Conservation (phyloP, 805 yeast genomes). For the Kodamaea fukazawae region DNA sequence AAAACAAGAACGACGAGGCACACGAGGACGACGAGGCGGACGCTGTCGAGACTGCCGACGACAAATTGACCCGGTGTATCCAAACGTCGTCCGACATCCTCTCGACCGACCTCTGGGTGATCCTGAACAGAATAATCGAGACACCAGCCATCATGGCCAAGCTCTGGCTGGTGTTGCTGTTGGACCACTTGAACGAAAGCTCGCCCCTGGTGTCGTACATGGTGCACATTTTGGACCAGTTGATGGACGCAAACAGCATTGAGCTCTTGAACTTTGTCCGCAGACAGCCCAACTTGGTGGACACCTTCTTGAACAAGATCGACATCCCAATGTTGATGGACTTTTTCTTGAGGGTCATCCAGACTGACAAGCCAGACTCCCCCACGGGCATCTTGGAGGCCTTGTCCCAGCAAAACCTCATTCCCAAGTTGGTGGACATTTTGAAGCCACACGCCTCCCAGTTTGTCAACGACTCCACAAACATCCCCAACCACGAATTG, state of each 20-base stretch:
- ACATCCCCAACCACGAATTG: constrained; percentile 28
- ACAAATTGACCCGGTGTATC: constrained; percentile 34
- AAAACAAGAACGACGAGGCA: constrained; percentile 8
- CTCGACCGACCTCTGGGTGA: constrained; percentile 41
- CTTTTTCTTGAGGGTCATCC: constrained; percentile 80
- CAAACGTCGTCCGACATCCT: constrained; percentile 41
- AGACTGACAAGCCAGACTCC: constrained; percentile 86
- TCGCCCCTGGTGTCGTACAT: constrained; percentile 40
- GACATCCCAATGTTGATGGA: constrained; percentile 96
- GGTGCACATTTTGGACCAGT: constrained; percentile 77
- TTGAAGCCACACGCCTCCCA: constrained; percentile 67
- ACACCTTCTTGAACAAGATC: constrained; percentile 76
- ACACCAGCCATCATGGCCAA: constrained; percentile 39
- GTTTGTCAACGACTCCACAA: constrained; percentile 25
- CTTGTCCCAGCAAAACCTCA: constrained; percentile 67
- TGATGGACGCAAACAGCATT: constrained; percentile 56
- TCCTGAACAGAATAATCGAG: constrained; percentile 42
- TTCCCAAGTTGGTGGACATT: constrained; percentile 68
- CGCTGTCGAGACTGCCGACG: constrained; percentile 27
- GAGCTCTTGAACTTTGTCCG: constrained; percentile 73
- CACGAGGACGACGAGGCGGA: constrained; percentile 16
- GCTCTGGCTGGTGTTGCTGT: constrained; percentile 38
- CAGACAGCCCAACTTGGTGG: constrained; percentile 67
- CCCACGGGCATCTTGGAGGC: constrained; percentile 85
- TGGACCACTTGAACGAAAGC: constrained; percentile 33